Evolutionary conservation across 129 eudicot genomes (phyloP).

Genomic region (Erigeron canadensis): DNA sequence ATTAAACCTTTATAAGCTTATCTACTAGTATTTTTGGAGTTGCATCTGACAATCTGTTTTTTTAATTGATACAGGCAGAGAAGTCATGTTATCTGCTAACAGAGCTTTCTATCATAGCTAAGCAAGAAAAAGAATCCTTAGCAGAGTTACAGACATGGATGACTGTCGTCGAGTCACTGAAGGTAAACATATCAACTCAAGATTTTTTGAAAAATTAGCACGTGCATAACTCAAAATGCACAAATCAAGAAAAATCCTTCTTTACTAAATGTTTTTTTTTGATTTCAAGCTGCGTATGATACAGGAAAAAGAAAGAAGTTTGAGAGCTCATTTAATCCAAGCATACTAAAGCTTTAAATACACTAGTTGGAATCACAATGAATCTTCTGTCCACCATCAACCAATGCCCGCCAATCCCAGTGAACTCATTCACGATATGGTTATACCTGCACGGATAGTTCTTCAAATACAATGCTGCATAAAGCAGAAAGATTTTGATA

Average conservation of each 20-base stretch:
- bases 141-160: conserved; percentile 44
- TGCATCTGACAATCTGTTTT: background rate
- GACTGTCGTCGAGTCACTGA: conserved; percentile 26
- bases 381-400: background rate
- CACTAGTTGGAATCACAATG: background rate
- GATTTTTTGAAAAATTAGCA: background rate
- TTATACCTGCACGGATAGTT: background rate
- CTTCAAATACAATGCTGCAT: background rate
- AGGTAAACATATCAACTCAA: conserved; percentile 33
- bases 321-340: conserved; percentile 42
- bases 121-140: conserved; percentile 45
- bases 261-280: background rate
- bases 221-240: background rate
- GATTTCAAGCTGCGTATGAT: conserved; percentile 13
- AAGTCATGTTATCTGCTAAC: conserved; percentile 43
- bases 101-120: conserved; percentile 46
- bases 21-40: background rate
- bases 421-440: background rate
- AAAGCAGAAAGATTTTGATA: background rate
- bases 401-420: background rate
- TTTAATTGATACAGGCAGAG: conserved; percentile 43
- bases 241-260: background rate
- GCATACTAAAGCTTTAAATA: conserved; percentile 1
- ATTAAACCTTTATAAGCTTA: background rate
- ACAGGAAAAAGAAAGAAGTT: conserved; percentile 50